Conservation (phyloP, 768 basidiomycete genomes). For the Dioszegia crocea region DNA sequence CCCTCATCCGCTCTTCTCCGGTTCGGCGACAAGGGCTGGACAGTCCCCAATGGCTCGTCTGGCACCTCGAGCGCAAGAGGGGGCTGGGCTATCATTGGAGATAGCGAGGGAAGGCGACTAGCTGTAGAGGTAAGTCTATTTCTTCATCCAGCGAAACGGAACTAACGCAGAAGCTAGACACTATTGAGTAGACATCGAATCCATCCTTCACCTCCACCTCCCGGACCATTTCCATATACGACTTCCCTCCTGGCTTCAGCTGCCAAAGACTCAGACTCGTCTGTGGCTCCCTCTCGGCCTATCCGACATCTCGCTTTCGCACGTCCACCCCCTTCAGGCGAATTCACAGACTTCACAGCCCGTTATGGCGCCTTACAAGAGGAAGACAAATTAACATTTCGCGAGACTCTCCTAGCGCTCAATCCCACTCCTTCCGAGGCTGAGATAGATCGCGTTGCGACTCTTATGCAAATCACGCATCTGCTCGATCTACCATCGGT, state of each 20-base stretch:
- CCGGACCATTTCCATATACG: conserved; percentile 76
- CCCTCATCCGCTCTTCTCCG: conserved; percentile 27
- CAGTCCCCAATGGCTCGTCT: conserved; percentile 14
- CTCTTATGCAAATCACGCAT: conserved; percentile 58
- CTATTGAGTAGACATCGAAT: conserved; percentile 70
- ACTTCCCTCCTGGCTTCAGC: conserved; percentile 41
- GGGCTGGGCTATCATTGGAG: conserved; percentile 71
- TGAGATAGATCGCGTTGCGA: conserved; percentile 58
- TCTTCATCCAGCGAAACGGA: background rate
- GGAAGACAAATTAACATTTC: conserved; percentile 72
- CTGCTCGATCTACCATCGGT: conserved; percentile 79
- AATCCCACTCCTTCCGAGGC: conserved; percentile 17
- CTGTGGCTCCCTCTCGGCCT: conserved; percentile 63
- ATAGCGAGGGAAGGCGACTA: conserved; percentile 62
- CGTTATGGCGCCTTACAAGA: conserved; percentile 85
- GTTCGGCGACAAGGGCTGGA: conserved; percentile 33
- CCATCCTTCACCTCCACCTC: conserved; percentile 59
- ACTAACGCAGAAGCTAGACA: conserved; percentile 51
- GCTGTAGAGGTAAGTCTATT: conserved; percentile 61
- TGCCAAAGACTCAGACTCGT: conserved; percentile 50
- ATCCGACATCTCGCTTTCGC: conserved; percentile 53
- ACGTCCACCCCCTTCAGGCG: conserved; percentile 53
- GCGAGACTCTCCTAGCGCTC: conserved; percentile 57
- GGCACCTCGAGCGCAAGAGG: conserved; percentile 36
- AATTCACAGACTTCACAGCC: conserved; percentile 88